phyloP scores from a whole-genome alignment of 164 flowering plant species.

The Stephania cephalantha region DNA sequence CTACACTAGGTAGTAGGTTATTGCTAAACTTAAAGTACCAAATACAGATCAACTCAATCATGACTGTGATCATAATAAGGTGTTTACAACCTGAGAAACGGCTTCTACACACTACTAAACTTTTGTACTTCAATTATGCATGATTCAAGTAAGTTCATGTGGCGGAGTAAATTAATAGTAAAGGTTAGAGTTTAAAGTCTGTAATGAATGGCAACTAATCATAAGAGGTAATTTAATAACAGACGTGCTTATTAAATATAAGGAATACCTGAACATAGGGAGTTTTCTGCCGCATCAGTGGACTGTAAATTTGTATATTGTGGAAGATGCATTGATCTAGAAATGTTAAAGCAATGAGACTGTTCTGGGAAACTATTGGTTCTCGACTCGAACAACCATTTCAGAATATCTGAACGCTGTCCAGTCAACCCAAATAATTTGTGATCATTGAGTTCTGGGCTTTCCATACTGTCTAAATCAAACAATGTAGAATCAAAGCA shows the following conservation, averaged over 20 bases:
- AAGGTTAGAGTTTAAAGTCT: no score
- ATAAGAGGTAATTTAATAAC: neutral
- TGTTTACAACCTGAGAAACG: no score
- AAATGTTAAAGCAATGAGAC: slow-evolving; percentile 12
- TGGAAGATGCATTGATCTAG: slow-evolving; percentile 9
- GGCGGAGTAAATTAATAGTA: no score
- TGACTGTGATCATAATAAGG: no score
- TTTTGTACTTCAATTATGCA: neutral
- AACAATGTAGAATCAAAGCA: slow-evolving; percentile 16
- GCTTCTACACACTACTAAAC: neutral
- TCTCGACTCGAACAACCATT: neutral
- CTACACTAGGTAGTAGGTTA: neutral
- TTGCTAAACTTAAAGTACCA: neutral
- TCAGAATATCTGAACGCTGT: slow-evolving; percentile 4
- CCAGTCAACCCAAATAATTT: slow-evolving; percentile 9
- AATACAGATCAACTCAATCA: neutral
- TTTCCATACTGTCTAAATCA: slow-evolving; percentile 8
- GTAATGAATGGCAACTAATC: neutral
- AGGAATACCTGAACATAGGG: slow-evolving; percentile 11
- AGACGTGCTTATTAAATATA: neutral
- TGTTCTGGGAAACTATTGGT: slow-evolving; percentile 3
- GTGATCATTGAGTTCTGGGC: slow-evolving; percentile 7
- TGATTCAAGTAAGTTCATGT: neutral
- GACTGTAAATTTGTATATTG: slow-evolving; percentile 6
- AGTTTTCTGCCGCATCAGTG: neutral